phyloP scores from a whole-genome alignment of 2,329 filamentous ascomycete genomes.

The Ophiostoma australiae region DNA sequence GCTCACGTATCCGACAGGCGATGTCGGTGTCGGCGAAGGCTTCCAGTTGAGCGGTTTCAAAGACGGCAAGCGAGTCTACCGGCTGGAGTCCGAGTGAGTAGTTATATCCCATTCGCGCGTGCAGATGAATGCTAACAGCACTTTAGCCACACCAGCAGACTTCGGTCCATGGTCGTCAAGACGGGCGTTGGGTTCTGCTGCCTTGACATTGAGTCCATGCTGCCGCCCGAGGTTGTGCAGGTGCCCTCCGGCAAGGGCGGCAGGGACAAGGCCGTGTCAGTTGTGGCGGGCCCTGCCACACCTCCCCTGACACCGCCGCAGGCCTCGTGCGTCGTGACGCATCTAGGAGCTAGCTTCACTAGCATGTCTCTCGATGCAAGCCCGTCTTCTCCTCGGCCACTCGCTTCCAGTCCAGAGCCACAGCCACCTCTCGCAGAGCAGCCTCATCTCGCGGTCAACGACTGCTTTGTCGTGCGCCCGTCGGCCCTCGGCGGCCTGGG shows the following conservation, averaged over 20 bases:
- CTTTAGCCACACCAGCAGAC: background rate
- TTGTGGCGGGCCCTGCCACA: background rate
- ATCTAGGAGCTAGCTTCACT: background rate
- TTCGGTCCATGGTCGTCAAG: slow-evolving; percentile 12
- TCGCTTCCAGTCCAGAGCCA: background rate
- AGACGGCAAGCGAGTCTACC: slow-evolving; percentile 26
- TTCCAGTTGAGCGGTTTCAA: slow-evolving; percentile 12
- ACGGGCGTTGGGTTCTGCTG: slow-evolving; percentile 25
- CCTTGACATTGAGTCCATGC: slow-evolving; percentile 19
- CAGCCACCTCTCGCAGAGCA: background rate
- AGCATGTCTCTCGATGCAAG: background rate
- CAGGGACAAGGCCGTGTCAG: background rate
- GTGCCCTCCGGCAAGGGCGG: background rate
- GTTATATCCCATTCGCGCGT: background rate
- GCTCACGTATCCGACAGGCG: slow-evolving; percentile 18
- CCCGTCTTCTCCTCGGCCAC: background rate
- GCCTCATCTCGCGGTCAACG: slow-evolving; percentile 32
- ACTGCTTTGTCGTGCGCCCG: slow-evolving; percentile 38
- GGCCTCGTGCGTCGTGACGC: background rate
- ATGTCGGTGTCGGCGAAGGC: slow-evolving; percentile 4
- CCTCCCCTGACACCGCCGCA: background rate
- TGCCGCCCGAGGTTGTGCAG: slow-evolving; percentile 19
- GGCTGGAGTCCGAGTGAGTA: slow-evolving; percentile 17
- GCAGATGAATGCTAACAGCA: background rate
- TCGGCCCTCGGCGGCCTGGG: slow-evolving; percentile 45